Percentiles rank a stretch among this genome's conserved stretches.
Conservation (phyloP, 345 rosid species). For the Limnanthes douglasii region DNA sequence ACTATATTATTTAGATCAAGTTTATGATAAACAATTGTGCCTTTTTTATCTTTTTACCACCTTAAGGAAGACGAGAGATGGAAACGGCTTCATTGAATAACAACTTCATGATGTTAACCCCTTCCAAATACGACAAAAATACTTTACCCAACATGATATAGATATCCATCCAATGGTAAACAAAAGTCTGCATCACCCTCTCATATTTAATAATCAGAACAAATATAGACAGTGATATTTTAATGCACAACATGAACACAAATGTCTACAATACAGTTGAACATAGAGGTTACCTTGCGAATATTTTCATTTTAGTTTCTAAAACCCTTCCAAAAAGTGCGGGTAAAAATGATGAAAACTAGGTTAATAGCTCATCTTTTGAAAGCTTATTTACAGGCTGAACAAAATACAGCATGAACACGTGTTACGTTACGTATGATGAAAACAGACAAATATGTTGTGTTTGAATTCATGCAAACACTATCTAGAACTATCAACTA, state of each 20-base stretch:
- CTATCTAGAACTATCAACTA: too few species aligned
- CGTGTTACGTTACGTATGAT: background rate
- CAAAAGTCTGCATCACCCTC: slow-evolving; percentile 39
- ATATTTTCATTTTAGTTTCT: slow-evolving; percentile 42
- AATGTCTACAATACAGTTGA: too few species aligned
- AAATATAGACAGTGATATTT: too few species aligned
- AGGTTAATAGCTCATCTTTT: slow-evolving; percentile 35
- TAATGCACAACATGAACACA: too few species aligned
- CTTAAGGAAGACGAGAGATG: too few species aligned
- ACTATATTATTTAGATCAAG: too few species aligned
- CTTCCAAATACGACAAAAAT: slow-evolving; percentile 44
- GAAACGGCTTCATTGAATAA: too few species aligned
- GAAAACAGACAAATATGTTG: background rate
- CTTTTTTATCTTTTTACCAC: too few species aligned
- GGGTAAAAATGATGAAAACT: slow-evolving; percentile 41
- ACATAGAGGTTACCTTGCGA: slow-evolving; percentile 44
- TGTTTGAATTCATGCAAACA: too few species aligned
- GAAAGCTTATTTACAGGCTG: slow-evolving; percentile 41
- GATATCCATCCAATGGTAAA: slow-evolving; percentile 45
- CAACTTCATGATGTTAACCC: slow-evolving; percentile 34
- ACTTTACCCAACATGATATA: slow-evolving; percentile 47
- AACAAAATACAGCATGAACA: slow-evolving; percentile 3
- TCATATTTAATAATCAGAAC: background rate
- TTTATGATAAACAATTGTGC: too few species aligned
- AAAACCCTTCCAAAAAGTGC: slow-evolving; percentile 41